These are phyloP conservation scores for Elongisporangium senticosum DNA, from an alignment of 352 stramenopile species.

Conservation along the genomic window DNA sequence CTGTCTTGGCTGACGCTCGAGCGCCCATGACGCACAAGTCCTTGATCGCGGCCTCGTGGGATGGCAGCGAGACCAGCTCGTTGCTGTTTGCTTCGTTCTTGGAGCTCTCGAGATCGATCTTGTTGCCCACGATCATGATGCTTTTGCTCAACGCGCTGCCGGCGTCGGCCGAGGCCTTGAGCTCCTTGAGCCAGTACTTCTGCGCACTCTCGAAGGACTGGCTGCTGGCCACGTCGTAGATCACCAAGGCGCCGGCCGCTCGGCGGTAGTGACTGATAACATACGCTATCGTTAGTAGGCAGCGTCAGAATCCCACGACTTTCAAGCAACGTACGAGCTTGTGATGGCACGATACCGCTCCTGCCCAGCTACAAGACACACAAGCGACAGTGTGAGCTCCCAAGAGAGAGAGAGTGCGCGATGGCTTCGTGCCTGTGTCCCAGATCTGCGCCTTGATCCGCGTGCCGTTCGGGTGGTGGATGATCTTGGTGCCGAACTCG, in stretches of 20 bases:
- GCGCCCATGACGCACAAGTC: conserved; percentile 41
- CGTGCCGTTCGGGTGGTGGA: conserved; percentile 67
- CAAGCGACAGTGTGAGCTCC: neutral
- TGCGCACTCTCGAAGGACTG: conserved; percentile 68
- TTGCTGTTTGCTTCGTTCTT: conserved; percentile 3
- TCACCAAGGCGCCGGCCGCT: conserved; percentile 59
- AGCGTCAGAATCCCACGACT: neutral
- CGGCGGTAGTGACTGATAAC: conserved; percentile 58
- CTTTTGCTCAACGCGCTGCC: conserved; percentile 61
- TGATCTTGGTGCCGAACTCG: conserved; percentile 78
- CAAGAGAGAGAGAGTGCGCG: neutral
- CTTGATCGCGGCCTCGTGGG: conserved; percentile 34
- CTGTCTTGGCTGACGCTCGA: conserved; percentile 67
- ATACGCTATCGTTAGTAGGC: neutral
- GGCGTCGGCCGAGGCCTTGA: conserved; percentile 52
- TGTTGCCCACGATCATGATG: conserved; percentile 80
- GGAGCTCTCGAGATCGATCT: conserved; percentile 49
- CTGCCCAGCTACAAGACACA: conserved; percentile 36
- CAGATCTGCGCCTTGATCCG: conserved; percentile 83
- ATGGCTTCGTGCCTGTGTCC: conserved; percentile 50
- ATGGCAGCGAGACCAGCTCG: conserved; percentile 24
- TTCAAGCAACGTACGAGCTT: conserved; percentile 46
- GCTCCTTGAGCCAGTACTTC: conserved; percentile 67
- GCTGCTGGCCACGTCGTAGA: conserved; percentile 71
- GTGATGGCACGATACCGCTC: conserved; percentile 82